Evolutionary conservation across 2,329 filamentous ascomycete genomes (phyloP), one percentile per base, ranked within the genome.

Genomic region (Pseudogymnoascus sp.): DNA sequence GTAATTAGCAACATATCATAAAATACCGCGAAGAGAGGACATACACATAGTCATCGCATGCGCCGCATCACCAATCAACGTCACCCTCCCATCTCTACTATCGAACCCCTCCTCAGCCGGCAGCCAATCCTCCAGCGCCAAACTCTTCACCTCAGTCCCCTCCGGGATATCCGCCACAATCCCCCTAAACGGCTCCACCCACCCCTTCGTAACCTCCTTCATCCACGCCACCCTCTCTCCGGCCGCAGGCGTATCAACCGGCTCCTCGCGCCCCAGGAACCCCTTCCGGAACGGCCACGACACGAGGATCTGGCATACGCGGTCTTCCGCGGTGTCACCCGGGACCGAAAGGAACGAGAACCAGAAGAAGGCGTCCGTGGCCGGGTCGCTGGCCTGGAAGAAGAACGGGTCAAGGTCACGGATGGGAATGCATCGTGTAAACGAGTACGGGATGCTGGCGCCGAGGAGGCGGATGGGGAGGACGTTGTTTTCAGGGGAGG

Each of bases 31-130:
- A 25, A 39, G 45, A 14, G 28, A 41, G 3, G 30, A 39, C 80
- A 71, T 76, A 84, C 81, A 84, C 82, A 84, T 84, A 0, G 80
- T 79, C 82, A 85, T 85, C 0, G 80, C 76, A 69, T 85, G 82
- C 2, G 83, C 74, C 0, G 82, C 78, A 69, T 85, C 83, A 0
- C 83, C 82, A 63, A 82, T 74, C 1, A 85, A 66, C 0, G 80
- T 75, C 0, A 76, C 77, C 1, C 75, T 73, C 0, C 78, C 79
- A 5, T 69, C 69, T 4, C 63, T 63, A 39, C 69, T 72, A 0
- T 74, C 72, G 49, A 74, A 76, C 4, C 76, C 62, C 1, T 69
- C 71, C 3, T 66, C 68, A 0, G 74, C 72, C 1, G 78, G 79
- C 1, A 76, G 70, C 72, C 79, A 81, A 68, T 84, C 82, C 30